Evolutionary conservation across 176 grass and related monocot species (phyloP).

Genomic region (Puya raimondii): DNA sequence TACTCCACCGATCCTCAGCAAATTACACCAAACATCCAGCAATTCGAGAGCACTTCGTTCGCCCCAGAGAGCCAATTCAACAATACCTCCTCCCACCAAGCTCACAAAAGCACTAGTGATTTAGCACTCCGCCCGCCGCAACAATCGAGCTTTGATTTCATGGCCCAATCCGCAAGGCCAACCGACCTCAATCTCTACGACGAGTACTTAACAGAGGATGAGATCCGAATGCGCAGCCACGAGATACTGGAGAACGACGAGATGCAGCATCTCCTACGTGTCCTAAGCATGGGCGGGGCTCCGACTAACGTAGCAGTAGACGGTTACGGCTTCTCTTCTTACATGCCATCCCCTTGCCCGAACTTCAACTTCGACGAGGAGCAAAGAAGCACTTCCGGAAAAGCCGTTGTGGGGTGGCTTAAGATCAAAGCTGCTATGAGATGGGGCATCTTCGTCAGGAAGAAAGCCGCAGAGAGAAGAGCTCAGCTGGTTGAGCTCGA

Average conservation of each 20-base stretch:
- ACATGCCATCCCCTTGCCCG: slow-evolving; percentile 33
- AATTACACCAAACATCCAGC: slow-evolving; percentile 27
- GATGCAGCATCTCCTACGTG: slow-evolving; percentile 86
- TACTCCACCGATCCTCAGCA: slow-evolving; percentile 39
- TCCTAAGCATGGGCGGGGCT: slow-evolving; percentile 51
- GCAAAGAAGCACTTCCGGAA: slow-evolving; percentile 43
- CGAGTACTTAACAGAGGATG: slow-evolving; percentile 76
- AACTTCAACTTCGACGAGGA: slow-evolving; percentile 52
- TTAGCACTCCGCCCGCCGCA: slow-evolving; percentile 45
- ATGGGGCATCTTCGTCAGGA: slow-evolving; percentile 92
- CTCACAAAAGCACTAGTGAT: slow-evolving; percentile 30
- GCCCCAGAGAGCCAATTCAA: slow-evolving; percentile 38
- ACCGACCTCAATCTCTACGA: slow-evolving; percentile 31
- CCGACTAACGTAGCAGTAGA: slow-evolving; percentile 33
- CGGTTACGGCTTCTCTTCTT: slow-evolving; percentile 34
- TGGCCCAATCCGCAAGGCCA: background rate
- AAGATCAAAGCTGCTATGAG: slow-evolving; percentile 99
- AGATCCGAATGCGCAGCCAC: slow-evolving; percentile 81
- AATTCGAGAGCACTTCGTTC: slow-evolving; percentile 39
- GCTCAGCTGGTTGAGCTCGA: slow-evolving; percentile 92
- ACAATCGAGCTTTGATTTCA: slow-evolving; percentile 29
- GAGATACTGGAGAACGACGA: slow-evolving; percentile 88
- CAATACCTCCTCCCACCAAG: slow-evolving; percentile 34
- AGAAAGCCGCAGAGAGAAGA: slow-evolving; percentile 88
- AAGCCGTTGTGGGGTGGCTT: slow-evolving; percentile 93